phyloP scores from a whole-genome alignment of 805 yeast species.

The Candida piceae region DNA sequence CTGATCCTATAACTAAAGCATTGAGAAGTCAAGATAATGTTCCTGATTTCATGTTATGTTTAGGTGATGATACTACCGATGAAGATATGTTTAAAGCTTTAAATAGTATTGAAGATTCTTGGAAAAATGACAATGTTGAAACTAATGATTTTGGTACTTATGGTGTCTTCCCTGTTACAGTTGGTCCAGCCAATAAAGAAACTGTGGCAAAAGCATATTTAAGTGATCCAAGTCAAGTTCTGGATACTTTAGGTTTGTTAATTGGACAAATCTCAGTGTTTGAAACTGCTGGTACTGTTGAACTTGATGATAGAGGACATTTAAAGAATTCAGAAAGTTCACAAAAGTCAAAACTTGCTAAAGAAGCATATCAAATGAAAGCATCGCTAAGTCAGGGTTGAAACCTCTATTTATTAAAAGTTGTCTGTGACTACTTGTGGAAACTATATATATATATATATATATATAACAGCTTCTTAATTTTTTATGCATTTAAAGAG shows the following conservation, averaged over 20 bases:
- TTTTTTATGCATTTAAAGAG: too few relatives aligned
- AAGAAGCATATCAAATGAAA: slow-evolving; percentile 27
- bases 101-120: slow-evolving; percentile 51
- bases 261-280: slow-evolving; percentile 75
- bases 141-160: slow-evolving; percentile 45
- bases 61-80: slow-evolving; percentile 96
- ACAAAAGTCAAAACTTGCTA: slow-evolving; percentile 34
- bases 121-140: slow-evolving; percentile 40
- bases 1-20: slow-evolving; percentile 43
- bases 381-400: too few relatives aligned
- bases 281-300: slow-evolving; percentile 73
- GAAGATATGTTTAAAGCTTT: slow-evolving; percentile 94
- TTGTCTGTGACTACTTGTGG: too few relatives aligned
- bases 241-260: slow-evolving; percentile 76
- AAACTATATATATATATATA: too few relatives aligned
- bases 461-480: too few relatives aligned
- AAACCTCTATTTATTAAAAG: too few relatives aligned
- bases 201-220: slow-evolving; percentile 85
- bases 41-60: slow-evolving; percentile 83
- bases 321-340: slow-evolving; percentile 44
- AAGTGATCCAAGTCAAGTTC: slow-evolving; percentile 75
- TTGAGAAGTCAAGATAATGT: slow-evolving; percentile 33
- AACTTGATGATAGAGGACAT: slow-evolving; percentile 75
- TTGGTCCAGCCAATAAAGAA: slow-evolving; percentile 85
- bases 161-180: slow-evolving; percentile 81